phyloP scores from a whole-genome alignment of 768 basidiomycete species.

The Steccherinum ochraceum region DNA sequence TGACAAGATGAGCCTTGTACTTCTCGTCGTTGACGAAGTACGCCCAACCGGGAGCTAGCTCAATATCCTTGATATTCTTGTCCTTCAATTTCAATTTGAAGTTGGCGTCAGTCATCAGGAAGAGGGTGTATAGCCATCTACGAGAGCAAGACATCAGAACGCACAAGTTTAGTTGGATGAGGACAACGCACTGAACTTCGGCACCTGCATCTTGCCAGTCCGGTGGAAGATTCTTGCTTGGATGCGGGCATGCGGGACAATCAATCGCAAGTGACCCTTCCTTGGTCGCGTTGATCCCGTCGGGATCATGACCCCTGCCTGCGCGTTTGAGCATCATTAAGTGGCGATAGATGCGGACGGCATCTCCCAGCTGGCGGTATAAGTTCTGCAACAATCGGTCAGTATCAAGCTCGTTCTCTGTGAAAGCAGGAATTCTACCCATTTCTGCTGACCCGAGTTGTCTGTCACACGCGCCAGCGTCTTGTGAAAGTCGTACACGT shows the following conservation, averaged over 20 bases:
- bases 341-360: constrained; percentile 15
- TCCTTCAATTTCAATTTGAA: constrained; percentile 20
- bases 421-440: too few species aligned
- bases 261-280: constrained; percentile 12
- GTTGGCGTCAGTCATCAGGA: constrained; percentile 23
- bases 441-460: neutral
- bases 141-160: too few species aligned
- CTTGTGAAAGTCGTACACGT: constrained; percentile 1
- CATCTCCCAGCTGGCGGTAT: neutral
- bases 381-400: neutral
- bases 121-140: constrained; percentile 22
- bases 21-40: constrained; percentile 19
- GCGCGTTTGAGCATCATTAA: constrained; percentile 15
- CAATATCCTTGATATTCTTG: constrained; percentile 15
- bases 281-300: constrained; percentile 6
- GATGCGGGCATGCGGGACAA: constrained; percentile 22
- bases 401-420: too few species aligned
- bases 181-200: too few species aligned
- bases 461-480: neutral
- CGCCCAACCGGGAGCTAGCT: constrained; percentile 19
- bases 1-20: constrained; percentile 15
- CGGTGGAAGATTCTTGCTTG: constrained; percentile 13
- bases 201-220: too few species aligned
- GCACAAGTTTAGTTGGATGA: too few species aligned
- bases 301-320: constrained; percentile 15